Evolutionary conservation across 2,329 filamentous ascomycete species (phyloP).

Genomic region (Cercospora sesami): DNA sequence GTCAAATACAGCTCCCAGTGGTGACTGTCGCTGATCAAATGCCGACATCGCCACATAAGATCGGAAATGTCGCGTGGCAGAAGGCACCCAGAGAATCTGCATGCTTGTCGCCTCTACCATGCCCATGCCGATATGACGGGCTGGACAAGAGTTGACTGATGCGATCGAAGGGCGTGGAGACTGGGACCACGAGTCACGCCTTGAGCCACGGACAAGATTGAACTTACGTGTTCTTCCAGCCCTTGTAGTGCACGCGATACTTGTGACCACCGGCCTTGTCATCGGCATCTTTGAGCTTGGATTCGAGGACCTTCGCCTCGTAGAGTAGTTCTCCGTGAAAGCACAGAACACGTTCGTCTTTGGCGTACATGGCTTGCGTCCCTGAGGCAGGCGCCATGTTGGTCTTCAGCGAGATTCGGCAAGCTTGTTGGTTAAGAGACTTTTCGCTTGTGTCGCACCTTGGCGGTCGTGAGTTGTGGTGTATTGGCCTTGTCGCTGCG

Average conservation of each 20-base stretch:
- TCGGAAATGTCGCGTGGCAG: background rate
- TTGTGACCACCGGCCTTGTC: slow-evolving; percentile 74
- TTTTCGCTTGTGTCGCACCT: background rate
- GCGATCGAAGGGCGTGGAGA: background rate
- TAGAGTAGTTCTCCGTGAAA: slow-evolving; percentile 98
- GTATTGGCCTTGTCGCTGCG: background rate
- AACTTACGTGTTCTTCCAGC: slow-evolving; percentile 91
- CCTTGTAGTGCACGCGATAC: slow-evolving; percentile 97
- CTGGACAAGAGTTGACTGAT: background rate
- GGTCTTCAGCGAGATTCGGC: background rate
- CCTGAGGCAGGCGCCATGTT: slow-evolving; percentile 27
- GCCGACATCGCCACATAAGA: background rate
- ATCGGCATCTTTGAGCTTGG: slow-evolving; percentile 60
- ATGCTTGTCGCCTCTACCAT: background rate
- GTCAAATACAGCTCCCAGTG: background rate
- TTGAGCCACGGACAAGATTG: background rate
- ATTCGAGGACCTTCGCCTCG: slow-evolving; percentile 91
- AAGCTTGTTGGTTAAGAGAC: background rate
- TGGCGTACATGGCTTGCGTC: slow-evolving; percentile 52
- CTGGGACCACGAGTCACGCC: background rate
- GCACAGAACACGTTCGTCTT: slow-evolving; percentile 91
- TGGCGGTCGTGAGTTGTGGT: background rate
- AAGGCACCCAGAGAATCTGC: background rate
- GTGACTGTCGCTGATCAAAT: background rate
- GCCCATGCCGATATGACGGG: background rate